Evolutionary conservation across 495 filamentous ascomycete species (phyloP), one percentile per base, ranked within the genome.

Genomic region (Lophiostoma macrostomum): DNA sequence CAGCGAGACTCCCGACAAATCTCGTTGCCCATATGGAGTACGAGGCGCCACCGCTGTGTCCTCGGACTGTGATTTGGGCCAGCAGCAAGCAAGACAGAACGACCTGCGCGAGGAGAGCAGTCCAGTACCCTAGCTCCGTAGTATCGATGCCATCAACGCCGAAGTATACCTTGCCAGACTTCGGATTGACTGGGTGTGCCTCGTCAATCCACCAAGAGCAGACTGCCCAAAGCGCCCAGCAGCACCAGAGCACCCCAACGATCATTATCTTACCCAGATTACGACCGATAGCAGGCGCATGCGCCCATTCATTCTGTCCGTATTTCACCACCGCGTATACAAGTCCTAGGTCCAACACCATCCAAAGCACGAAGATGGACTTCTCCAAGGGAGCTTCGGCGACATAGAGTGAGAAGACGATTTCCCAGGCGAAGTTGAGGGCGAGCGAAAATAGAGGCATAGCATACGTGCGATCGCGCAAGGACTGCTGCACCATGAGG

Each of bases 41-140:
- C 19, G 63, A 61, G 13, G 66, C 66, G 13, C 74, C 74, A 7
- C 73, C 70, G 34, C 71, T 70, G 53, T 74, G 71, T 18, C 62
- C 62, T 25, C 73, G 43, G 12, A 65, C 46, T 3, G 64, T 13
- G 28, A 75, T 46, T 58, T 74, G 73, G 22, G 54, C 61, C 40
- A 76, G 58, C 43, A 67, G 65, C 16, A 59, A 56, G 5, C 36
- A 57, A 42, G 62, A 64, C 14, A 64, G 28, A 32, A 67, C 53
- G 3, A 67, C 28, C 58, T 73, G 70, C 25, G 51, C 34, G 6
- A 69, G 37, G 1, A 55, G 60, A 0, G 67, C 64, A 13, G 54
- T 66, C 71, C 72, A 77, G 49, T 68, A 73, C 5, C 63, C 69
- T 56, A 74, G 27, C 58, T 76, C 73, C n/a, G 73, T 70, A 12